Percentiles rank a stretch among this genome's conserved stretches.
phyloP scores from a whole-genome alignment of 2,329 filamentous ascomycete genomes.

The Fusarium pseudoanthophilum region DNA sequence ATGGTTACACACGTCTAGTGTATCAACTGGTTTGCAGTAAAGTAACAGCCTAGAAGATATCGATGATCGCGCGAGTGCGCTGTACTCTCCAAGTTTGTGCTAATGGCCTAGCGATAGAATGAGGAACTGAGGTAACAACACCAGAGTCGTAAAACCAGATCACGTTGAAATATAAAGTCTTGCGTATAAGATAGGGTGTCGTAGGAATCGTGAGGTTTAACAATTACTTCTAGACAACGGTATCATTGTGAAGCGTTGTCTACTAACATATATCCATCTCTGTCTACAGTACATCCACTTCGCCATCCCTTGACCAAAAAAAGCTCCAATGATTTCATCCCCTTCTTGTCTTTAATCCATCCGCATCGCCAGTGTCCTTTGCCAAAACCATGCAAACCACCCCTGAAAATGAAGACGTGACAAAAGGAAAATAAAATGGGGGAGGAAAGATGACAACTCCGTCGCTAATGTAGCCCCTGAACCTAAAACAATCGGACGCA shows the following conservation, averaged over 20 bases:
- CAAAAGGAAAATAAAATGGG: conserved; percentile 1
- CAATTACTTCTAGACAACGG: conserved; percentile 33
- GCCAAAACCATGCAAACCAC: conserved; percentile 32
- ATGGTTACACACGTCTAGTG: background rate
- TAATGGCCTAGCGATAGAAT: background rate
- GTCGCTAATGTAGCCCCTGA: conserved; percentile 51
- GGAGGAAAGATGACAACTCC: conserved; percentile 48
- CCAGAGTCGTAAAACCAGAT: background rate
- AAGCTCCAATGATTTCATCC: conserved; percentile 5
- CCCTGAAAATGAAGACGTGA: background rate
- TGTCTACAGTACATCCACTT: conserved; percentile 26
- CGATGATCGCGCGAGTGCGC: background rate
- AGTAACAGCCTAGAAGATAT: background rate
- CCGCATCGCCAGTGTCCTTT: conserved; percentile 13
- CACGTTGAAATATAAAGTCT: background rate
- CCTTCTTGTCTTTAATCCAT: conserved; percentile 4
- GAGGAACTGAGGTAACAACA: background rate
- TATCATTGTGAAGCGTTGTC: conserved; percentile 33
- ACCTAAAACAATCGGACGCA: conserved; percentile 19
- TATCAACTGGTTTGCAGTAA: too few species aligned
- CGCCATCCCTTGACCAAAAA: background rate
- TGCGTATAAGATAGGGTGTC: background rate
- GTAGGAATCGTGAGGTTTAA: conserved; percentile 25
- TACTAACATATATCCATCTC: conserved; percentile 3
- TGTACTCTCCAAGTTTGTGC: background rate